These are phyloP conservation scores for Kodamaea fukazawae DNA, from an alignment of 805 yeast species.

Conservation along the genomic window DNA sequence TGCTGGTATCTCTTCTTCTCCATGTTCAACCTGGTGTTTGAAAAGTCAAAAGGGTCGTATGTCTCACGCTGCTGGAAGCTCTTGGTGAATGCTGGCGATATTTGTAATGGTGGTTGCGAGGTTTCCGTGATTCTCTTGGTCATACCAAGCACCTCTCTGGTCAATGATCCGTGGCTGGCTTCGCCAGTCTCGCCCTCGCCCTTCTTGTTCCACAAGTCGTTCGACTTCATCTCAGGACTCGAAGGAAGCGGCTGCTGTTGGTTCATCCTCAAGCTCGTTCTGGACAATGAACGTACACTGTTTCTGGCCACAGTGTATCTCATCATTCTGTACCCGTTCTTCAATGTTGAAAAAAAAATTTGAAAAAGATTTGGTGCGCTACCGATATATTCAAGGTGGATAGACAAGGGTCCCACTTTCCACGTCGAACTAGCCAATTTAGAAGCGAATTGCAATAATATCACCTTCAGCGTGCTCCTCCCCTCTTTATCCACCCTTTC, in stretches of 20 bases:
- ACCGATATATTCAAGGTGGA: no score
- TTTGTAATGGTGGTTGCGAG: slow-evolving; percentile 33
- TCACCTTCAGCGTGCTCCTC: no score
- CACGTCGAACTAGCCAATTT: no score
- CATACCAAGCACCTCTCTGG: slow-evolving; percentile 33
- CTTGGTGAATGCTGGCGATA: slow-evolving; percentile 26
- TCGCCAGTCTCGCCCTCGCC: slow-evolving; percentile 3
- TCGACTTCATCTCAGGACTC: slow-evolving; percentile 30
- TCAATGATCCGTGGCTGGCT: slow-evolving; percentile 16
- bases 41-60: slow-evolving; percentile 43
- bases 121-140: slow-evolving; percentile 30
- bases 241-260: slow-evolving; percentile 21
- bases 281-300: slow-evolving; percentile 5
- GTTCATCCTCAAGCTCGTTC: slow-evolving; percentile 7
- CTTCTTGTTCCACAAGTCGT: slow-evolving; percentile 26
- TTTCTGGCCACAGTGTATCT: slow-evolving; percentile 3
- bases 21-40: slow-evolving; percentile 41
- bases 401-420: no score
- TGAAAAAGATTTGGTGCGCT: not conserved
- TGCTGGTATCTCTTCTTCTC: slow-evolving; percentile 37
- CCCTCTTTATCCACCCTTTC: no score
- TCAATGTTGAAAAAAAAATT: not conserved
- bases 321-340: slow-evolving; percentile 1
- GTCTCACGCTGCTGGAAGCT: slow-evolving; percentile 50
- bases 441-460: no score